Evolutionary conservation across 2,329 filamentous ascomycete genomes (phyloP).

Genomic region (Colletotrichum trifolii): DNA sequence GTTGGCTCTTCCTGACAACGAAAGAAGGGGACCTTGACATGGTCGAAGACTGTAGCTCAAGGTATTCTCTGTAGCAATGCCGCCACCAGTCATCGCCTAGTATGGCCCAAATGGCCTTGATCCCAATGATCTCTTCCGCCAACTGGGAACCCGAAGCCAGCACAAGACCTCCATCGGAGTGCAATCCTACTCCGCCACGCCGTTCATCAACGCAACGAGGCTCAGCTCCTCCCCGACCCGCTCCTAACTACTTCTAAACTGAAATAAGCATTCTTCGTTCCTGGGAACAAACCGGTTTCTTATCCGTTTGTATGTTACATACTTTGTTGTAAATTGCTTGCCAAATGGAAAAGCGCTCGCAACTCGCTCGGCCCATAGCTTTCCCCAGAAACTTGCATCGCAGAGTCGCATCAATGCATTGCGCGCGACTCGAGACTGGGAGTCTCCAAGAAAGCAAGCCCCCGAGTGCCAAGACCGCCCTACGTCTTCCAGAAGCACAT

Average conservation of each 20-base stretch:
- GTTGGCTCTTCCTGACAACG: too few relatives aligned
- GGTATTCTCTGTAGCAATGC: background rate
- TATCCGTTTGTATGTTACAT: background rate
- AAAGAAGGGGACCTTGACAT: background rate
- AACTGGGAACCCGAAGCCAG: too few relatives aligned
- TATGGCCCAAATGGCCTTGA: background rate
- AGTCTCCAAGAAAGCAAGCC: too few relatives aligned
- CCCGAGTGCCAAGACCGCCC: too few relatives aligned
- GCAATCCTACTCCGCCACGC: slow-evolving; percentile 10
- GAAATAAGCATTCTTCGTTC: slow-evolving; percentile 14
- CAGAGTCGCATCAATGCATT: too few relatives aligned
- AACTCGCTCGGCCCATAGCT: too few relatives aligned
- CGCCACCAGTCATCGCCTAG: background rate
- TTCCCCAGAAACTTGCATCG: too few relatives aligned
- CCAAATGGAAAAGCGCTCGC: too few relatives aligned
- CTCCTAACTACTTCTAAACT: background rate
- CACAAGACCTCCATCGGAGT: background rate
- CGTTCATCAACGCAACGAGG: slow-evolving; percentile 1
- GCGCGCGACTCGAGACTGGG: too few relatives aligned
- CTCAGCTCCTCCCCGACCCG: slow-evolving; percentile 1
- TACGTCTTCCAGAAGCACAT: too few relatives aligned
- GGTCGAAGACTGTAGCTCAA: background rate
- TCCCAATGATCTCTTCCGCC: too few relatives aligned
- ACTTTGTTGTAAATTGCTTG: too few relatives aligned
- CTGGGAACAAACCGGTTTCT: background rate